Percentiles rank a stretch among this genome's conserved stretches.
phyloP scores from a whole-genome alignment of 2,329 filamentous ascomycete species.

The Pseudocercospora cruenta region DNA sequence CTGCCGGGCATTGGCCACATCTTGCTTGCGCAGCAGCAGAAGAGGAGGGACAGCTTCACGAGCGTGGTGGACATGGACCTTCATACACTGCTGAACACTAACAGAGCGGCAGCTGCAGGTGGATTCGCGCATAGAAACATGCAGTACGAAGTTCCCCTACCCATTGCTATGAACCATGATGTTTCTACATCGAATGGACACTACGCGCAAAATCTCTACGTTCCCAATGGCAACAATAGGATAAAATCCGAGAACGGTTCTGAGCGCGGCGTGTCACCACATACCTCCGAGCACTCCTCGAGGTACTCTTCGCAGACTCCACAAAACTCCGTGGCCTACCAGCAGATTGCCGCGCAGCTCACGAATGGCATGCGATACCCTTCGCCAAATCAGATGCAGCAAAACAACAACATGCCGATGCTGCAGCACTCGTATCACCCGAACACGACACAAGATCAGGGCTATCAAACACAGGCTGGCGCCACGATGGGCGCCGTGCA shows the following conservation, averaged over 20 bases:
- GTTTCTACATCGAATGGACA: slow-evolving; percentile 36
- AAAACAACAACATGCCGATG: slow-evolving; percentile 55
- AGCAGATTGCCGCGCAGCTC: slow-evolving; percentile 54
- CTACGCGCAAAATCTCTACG: slow-evolving; percentile 50
- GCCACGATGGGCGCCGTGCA: slow-evolving; percentile 40
- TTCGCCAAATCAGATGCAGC: slow-evolving; percentile 54
- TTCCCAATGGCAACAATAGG: slow-evolving; percentile 53
- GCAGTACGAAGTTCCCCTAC: slow-evolving; percentile 44
- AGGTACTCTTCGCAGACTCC: slow-evolving; percentile 61
- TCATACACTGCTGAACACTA: slow-evolving; percentile 43
- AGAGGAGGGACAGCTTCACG: slow-evolving; percentile 42
- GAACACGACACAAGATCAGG: slow-evolving; percentile 50
- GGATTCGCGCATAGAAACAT: slow-evolving; percentile 36
- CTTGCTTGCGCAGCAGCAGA: slow-evolving; percentile 35
- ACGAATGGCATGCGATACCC: slow-evolving; percentile 58
- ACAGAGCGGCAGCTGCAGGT: slow-evolving; percentile 39
- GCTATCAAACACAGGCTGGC: slow-evolving; percentile 44
- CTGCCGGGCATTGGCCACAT: slow-evolving; percentile 38
- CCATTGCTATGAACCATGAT: slow-evolving; percentile 38
- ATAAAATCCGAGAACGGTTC: slow-evolving; percentile 63
- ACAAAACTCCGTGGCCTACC: slow-evolving; percentile 52
- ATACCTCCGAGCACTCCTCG: slow-evolving; percentile 59
- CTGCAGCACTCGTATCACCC: slow-evolving; percentile 60
- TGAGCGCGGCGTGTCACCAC: slow-evolving; percentile 60
- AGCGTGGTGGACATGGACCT: slow-evolving; percentile 40